These are phyloP conservation scores for Amaranthus palmeri DNA, from an alignment of 148 eudicot genomes.

Conservation along the genomic window DNA sequence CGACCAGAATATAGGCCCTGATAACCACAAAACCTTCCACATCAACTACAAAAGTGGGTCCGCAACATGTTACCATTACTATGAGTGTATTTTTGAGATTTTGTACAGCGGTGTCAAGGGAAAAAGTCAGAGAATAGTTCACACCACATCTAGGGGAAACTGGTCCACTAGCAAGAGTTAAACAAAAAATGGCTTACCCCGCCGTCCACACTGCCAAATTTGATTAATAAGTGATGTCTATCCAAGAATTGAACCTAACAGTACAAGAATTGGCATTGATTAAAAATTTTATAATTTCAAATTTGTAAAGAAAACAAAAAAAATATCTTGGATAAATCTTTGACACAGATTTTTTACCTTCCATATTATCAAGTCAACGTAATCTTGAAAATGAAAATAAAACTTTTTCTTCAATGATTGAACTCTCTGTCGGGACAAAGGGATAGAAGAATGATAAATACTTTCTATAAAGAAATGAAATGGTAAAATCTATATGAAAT, in stretches of 20 bases:
- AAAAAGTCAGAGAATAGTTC: not conserved
- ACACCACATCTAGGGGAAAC: not conserved
- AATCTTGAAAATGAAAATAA: conserved; percentile 89
- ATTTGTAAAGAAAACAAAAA: not conserved
- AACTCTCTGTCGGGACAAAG: conserved; percentile 57
- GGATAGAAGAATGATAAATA: conserved; percentile 11
- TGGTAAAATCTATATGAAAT: not conserved
- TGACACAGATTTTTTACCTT: conserved; percentile 47
- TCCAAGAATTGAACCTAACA: conserved; percentile 93
- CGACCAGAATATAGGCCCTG: too few species aligned
- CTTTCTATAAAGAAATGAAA: conserved; percentile 5
- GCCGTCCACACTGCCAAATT: conserved; percentile 97
- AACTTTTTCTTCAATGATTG: conserved; percentile 95
- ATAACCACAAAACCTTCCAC: too few species aligned
- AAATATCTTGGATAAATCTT: not conserved
- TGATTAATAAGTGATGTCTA: conserved; percentile 87
- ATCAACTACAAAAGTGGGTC: too few species aligned
- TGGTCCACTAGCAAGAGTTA: not conserved
- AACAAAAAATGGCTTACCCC: conserved; percentile 51
- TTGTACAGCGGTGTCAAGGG: not conserved
- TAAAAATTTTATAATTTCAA: not conserved
- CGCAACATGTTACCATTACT: too few species aligned
- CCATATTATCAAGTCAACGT: conserved; percentile 87
- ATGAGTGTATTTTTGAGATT: too few species aligned
- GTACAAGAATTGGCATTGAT: conserved; percentile 5